A percentile compares a stretch with the other conserved stretches of the same genome.
phyloP scores from a whole-genome alignment of 2,329 filamentous ascomycete species.

The Clarireedia monteithiana region DNA sequence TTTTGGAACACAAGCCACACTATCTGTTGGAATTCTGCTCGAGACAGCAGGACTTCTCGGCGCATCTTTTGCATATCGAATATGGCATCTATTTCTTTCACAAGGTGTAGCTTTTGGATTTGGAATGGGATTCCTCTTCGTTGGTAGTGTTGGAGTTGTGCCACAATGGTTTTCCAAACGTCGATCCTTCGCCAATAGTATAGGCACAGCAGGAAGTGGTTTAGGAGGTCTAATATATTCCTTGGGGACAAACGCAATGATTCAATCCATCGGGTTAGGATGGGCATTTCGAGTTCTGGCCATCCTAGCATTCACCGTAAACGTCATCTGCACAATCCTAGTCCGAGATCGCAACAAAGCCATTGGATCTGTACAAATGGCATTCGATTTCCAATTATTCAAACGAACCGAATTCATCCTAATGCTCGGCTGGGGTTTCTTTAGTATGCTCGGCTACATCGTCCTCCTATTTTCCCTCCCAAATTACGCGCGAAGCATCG shows the following conservation, averaged over 20 bases:
- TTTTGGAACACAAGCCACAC: constrained; percentile 55
- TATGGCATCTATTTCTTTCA: constrained; percentile 70
- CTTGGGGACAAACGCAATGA: constrained; percentile 46
- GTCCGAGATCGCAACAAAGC: constrained; percentile 65
- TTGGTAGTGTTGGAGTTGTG: constrained; percentile 52
- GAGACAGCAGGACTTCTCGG: constrained; percentile 59
- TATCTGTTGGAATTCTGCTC: constrained; percentile 57
- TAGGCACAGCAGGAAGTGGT: constrained; percentile 58
- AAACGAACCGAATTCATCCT: constrained; percentile 54
- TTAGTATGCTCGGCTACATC: constrained; percentile 66
- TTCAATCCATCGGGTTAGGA: constrained; percentile 41
- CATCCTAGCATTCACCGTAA: constrained; percentile 56
- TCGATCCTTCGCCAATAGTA: constrained; percentile 52
- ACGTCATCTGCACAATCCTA: constrained; percentile 53
- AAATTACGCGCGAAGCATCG: constrained; percentile 63
- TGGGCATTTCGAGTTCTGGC: constrained; percentile 48
- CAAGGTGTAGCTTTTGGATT: constrained; percentile 73
- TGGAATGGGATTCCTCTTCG: constrained; percentile 70
- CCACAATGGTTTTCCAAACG: constrained; percentile 54
- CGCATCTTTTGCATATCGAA: constrained; percentile 58
- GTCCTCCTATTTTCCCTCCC: constrained; percentile 71
- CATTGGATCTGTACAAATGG: constrained; percentile 57
- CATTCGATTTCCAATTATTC: constrained; percentile 59
- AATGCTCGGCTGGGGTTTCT: constrained; percentile 59
- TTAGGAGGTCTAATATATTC: constrained; percentile 59